phyloP scores from a whole-genome alignment of 2,329 filamentous ascomycete genomes.

The Cercospora canescens region DNA sequence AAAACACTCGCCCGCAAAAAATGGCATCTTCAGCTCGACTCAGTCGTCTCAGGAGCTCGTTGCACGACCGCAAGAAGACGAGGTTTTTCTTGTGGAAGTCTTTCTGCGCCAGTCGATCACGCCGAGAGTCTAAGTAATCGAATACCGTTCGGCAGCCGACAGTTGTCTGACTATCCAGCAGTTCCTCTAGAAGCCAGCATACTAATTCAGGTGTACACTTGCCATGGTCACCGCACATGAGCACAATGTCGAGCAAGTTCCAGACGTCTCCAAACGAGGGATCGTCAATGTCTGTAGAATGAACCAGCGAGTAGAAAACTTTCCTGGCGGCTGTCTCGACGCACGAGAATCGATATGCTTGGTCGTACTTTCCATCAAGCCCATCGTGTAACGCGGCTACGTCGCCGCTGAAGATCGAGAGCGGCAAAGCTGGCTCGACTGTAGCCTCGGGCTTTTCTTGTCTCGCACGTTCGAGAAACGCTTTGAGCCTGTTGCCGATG shows the following conservation, averaged over 20 bases:
- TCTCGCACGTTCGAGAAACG: slow-evolving; percentile 44
- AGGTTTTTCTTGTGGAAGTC: slow-evolving; percentile 82
- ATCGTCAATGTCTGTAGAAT: slow-evolving; percentile 70
- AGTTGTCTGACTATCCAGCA: slow-evolving; percentile 94
- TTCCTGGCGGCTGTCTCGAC: slow-evolving; percentile 83
- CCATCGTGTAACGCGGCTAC: slow-evolving; percentile 31
- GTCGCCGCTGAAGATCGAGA: slow-evolving; percentile 38
- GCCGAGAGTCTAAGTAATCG: slow-evolving; percentile 89
- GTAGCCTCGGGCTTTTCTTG: slow-evolving; percentile 41
- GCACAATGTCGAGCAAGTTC: slow-evolving; percentile 92
- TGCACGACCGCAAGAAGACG: slow-evolving; percentile 89
- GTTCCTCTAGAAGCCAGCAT: slow-evolving; percentile 89
- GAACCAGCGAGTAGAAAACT: slow-evolving; percentile 63
- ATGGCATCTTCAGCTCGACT: slow-evolving; percentile 97
- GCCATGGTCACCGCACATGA: slow-evolving; percentile 68
- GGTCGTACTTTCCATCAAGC: slow-evolving; percentile 29
- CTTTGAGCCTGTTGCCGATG: slow-evolving; percentile 35
- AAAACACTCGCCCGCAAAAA: slow-evolving; percentile 96
- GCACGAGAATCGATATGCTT: slow-evolving; percentile 52
- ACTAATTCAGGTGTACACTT: slow-evolving; percentile 75
- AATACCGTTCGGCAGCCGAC: slow-evolving; percentile 88
- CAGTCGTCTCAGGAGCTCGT: slow-evolving; percentile 86
- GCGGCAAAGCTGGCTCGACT: slow-evolving; percentile 48
- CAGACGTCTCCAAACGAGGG: slow-evolving; percentile 81
- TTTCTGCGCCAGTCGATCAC: slow-evolving; percentile 79